A percentile compares a stretch with the other conserved stretches of the same genome.
Evolutionary conservation across 1,284 basidiomycete genomes (phyloP).

Genomic region (Tilletia caries): DNA sequence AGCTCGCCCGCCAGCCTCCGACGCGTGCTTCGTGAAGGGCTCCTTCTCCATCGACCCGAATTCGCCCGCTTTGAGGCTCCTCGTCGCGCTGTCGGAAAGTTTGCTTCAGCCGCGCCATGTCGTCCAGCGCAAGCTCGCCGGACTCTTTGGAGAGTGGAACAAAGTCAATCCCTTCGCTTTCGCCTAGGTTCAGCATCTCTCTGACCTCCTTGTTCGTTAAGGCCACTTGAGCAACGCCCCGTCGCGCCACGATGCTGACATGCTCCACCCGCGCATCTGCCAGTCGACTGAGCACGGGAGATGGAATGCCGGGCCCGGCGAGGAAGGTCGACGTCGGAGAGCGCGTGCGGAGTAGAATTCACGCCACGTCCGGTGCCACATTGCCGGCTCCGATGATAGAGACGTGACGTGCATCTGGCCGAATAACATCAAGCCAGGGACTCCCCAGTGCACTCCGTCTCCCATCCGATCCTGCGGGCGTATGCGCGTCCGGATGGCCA

Average conservation of each 20-base stretch:
- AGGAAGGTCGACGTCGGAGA: conserved; percentile 54
- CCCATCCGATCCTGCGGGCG: conserved; percentile 38
- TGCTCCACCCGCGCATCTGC: conserved; percentile 65
- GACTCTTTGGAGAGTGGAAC: conserved; percentile 52
- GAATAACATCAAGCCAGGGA: conserved; percentile 14
- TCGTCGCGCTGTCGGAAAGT: conserved; percentile 32
- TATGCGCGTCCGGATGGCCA: conserved; percentile 67
- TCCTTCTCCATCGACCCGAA: neutral
- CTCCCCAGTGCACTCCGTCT: too few species aligned
- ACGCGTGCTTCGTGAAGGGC: neutral
- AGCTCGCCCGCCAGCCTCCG: conserved; percentile 25
- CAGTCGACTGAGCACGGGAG: conserved; percentile 70
- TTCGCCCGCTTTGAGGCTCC: conserved; percentile 13
- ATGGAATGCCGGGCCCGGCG: conserved; percentile 74
- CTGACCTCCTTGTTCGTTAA: conserved; percentile 93
- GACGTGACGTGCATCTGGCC: conserved; percentile 60
- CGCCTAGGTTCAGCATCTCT: conserved; percentile 75
- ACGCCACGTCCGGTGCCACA: conserved; percentile 87
- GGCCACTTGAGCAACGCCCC: conserved; percentile 83
- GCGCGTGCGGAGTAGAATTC: conserved; percentile 70
- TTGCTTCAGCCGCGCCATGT: conserved; percentile 40
- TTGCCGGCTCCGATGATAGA: conserved; percentile 92
- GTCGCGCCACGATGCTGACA: conserved; percentile 77
- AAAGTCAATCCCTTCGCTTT: conserved; percentile 63
- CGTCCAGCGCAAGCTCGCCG: conserved; percentile 52